Base-by-base conservation (phyloP, 306 rosid species). In the Crotalaria pallida region DNA sequence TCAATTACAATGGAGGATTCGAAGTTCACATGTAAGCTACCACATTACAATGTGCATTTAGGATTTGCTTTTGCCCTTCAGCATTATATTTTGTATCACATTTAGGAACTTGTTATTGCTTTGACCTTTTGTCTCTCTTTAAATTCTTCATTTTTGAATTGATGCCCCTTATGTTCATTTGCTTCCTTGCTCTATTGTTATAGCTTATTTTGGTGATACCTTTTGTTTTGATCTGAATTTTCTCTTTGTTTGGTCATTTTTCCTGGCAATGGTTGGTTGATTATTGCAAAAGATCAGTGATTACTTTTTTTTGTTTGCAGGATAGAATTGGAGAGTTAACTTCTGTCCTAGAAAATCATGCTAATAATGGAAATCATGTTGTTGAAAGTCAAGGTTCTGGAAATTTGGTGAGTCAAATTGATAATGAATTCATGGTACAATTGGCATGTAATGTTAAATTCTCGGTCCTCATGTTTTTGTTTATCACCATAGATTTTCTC, bases 1-100 rank as follows among this genome's bases (percentile, higher is more conserved):
- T 81, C 95, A 91, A 66, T 83, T 94, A 85, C 98, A 88, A 80
- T 87, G 90, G 97, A 88, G 87, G 88, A 88, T 94, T 61, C 90
- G 96, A 74, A 90, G 85, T 74, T 90, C 97, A n/a, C 97, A 88
- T 85, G 98, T 90, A 84, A 94, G 98, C 65, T 75, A 75, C 67
- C 43, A 31, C 69, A 71, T 55, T 80, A 17, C 48, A 58, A 48
- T 69, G 58, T 67, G 12, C 18, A 50, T 31, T 48, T 72, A 21
- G 45, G 18, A 36, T 16, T 60, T 41, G 4, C 16, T 48, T 13
- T 4, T 33, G 52, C 18, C 15, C 27, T 73, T 62, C 33, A 51
- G 64, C 63, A 49, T 63, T 40, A 5, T 63, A 70, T 29, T 65
- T 65, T 48, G 40, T 22, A 21, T 71, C 50, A 33, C 53, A 4